These are phyloP conservation scores for Magnusiomyces paraingens DNA, from an alignment of 1,139 yeast species.

Conservation along the genomic window DNA sequence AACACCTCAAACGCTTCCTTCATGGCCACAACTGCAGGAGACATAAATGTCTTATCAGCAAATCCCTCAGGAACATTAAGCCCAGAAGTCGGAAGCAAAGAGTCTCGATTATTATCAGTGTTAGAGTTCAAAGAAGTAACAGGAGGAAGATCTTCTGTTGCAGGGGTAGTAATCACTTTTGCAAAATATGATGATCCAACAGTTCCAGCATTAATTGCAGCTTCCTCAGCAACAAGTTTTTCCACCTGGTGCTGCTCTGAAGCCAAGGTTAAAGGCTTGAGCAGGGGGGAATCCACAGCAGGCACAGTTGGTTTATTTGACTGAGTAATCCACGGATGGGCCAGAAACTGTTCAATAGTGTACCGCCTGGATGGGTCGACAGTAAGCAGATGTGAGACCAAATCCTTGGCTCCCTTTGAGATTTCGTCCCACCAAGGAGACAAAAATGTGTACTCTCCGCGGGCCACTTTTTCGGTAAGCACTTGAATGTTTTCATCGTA, in stretches of 20 bases:
- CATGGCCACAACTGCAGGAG: constrained; percentile 89
- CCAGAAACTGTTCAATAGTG: constrained; percentile 67
- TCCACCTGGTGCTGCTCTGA: neutral
- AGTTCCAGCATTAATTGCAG: neutral
- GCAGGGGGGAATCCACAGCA: constrained; percentile 25
- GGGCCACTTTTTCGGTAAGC: constrained; percentile 74
- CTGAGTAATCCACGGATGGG: constrained; percentile 74
- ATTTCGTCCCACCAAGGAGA: constrained; percentile 98
- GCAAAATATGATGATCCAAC: neutral
- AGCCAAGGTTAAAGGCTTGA: neutral
- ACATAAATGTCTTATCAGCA: constrained; percentile 38
- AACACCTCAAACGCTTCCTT: constrained; percentile 94
- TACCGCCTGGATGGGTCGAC: constrained; percentile 77
- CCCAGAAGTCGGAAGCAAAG: neutral
- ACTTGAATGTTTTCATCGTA: constrained; percentile 80
- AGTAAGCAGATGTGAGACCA: constrained; percentile 69
- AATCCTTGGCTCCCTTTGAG: constrained; percentile 65
- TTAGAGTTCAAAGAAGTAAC: neutral
- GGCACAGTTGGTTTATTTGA: constrained; percentile 28
- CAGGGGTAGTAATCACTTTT: too few relatives aligned
- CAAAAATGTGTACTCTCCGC: constrained; percentile 75
- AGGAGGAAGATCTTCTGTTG: neutral
- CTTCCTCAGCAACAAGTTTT: neutral
- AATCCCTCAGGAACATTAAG: neutral
- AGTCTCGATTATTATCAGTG: neutral